A percentile compares a stretch with the other conserved stretches of the same genome.
Evolutionary conservation across 257 asterid species (phyloP).

Genomic region (Petunia axillaris): DNA sequence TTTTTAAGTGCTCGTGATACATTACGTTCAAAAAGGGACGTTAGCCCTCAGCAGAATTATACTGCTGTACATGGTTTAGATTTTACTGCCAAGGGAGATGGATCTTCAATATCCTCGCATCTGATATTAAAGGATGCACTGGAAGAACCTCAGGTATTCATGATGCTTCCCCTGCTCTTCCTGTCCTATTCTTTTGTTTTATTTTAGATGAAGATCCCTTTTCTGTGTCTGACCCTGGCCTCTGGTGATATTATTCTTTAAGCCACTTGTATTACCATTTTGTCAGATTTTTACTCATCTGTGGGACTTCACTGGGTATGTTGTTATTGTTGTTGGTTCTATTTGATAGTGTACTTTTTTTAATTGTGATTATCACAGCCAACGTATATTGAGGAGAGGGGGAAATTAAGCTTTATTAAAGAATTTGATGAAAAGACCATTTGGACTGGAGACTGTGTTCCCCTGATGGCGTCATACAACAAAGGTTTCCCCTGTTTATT

Average conservation of each 20-base stretch:
- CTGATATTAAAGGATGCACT: conserved; percentile 78
- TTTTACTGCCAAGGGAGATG: conserved; percentile 50
- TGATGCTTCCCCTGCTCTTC: conserved; percentile 12
- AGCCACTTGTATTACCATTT: background rate
- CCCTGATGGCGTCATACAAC: conserved; percentile 82
- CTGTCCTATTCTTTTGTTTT: conserved; percentile 20
- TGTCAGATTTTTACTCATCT: background rate
- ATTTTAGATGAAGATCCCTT: background rate
- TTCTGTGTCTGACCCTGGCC: background rate
- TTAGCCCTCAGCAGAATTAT: conserved; percentile 53
- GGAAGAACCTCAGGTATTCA: conserved; percentile 85
- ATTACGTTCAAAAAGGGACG: conserved; percentile 65
- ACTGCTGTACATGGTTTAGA: conserved; percentile 53
- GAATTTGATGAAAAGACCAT: conserved; percentile 91
- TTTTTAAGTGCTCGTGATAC: conserved; percentile 56
- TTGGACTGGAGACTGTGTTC: conserved; percentile 84
- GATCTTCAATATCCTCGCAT: conserved; percentile 69
- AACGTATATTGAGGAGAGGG: conserved; percentile 84
- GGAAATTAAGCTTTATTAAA: conserved; percentile 65
- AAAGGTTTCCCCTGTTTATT: conserved; percentile 54
- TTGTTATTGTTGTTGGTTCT: background rate
- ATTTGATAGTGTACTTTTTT: conserved; percentile 23
- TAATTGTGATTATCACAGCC: conserved; percentile 45
- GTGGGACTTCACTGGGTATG: too few species aligned
- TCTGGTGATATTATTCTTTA: background rate